Percentiles rank a stretch among this genome's conserved stretches.
These are phyloP conservation scores for Rubia peregrina DNA, from an alignment of 305 asterid species.

Conservation along the genomic window DNA sequence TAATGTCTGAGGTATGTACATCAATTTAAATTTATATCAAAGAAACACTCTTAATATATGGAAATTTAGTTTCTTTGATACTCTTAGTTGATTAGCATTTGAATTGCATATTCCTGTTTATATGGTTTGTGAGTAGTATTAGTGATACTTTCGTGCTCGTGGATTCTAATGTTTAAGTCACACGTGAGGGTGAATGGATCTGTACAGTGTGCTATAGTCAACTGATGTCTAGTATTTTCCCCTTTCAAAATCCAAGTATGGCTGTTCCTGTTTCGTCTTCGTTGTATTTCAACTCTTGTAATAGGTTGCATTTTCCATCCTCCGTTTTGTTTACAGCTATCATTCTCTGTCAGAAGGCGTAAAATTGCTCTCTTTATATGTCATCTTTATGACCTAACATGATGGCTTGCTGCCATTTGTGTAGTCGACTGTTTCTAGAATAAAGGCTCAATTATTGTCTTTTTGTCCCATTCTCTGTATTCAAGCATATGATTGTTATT, in stretches of 20 bases:
- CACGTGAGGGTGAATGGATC: neutral
- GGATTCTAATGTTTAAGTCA: neutral
- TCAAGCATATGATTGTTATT: neutral
- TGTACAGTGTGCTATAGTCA: neutral
- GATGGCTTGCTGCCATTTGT: neutral
- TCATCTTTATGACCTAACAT: neutral
- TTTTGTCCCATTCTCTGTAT: too few relatives aligned
- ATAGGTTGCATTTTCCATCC: neutral
- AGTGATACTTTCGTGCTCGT: neutral
- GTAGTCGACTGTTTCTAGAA: neutral
- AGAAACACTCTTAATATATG: neutral
- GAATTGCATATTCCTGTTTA: neutral
- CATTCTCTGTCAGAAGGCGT: neutral
- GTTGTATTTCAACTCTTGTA: too few relatives aligned
- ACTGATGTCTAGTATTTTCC: neutral
- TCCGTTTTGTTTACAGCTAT: neutral
- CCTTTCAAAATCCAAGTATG: neutral
- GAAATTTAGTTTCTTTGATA: neutral
- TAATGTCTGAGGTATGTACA: constrained; percentile 37
- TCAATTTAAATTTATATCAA: neutral
- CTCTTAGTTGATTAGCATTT: neutral
- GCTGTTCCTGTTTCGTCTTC: neutral
- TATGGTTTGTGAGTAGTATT: neutral
- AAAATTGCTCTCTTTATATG: too few relatives aligned
- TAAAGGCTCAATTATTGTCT: neutral